Evolutionary conservation across 305 asterid species (phyloP).

Genomic region (Plantago coronopus): DNA sequence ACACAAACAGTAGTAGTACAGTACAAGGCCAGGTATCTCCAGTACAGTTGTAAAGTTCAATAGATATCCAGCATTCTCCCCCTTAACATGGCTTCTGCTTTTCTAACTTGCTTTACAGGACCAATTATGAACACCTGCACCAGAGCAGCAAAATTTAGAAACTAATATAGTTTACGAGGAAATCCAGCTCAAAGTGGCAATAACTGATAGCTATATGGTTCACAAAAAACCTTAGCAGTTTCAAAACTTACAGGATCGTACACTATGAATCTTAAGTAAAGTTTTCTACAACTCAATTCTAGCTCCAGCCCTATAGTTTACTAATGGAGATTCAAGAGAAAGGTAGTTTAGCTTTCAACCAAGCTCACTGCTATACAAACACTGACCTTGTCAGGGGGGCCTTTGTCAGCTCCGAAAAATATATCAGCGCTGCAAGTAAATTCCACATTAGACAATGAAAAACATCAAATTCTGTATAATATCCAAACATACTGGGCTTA

Average conservation of each 20-base stretch:
- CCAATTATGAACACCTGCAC: slow-evolving; percentile 88
- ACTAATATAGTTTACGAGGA: no score
- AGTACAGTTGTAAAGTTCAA: slow-evolving; percentile 26
- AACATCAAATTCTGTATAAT: background rate
- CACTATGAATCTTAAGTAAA: no score
- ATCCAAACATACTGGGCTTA: no score
- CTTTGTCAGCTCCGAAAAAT: slow-evolving; percentile 77
- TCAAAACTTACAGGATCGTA: background rate
- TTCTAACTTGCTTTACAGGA: slow-evolving; percentile 68
- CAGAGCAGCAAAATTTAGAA: slow-evolving; percentile 4
- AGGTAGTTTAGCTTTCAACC: background rate
- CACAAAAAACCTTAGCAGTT: background rate
- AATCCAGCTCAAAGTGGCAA: no score
- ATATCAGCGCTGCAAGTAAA: slow-evolving; percentile 85
- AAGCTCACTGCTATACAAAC: slow-evolving; percentile 13
- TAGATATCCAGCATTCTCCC: slow-evolving; percentile 63
- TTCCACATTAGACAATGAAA: background rate
- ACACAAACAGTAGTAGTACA: background rate
- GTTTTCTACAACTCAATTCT: no score
- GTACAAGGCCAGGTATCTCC: slow-evolving; percentile 1
- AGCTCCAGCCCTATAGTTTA: no score
- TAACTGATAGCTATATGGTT: no score
- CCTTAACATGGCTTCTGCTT: slow-evolving; percentile 85
- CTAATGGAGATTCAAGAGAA: background rate
- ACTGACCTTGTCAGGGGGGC: slow-evolving; percentile 91